Base-by-base conservation (phyloP, 2,329 filamentous ascomycete species). In the Leptographium wingfieldii region DNA sequence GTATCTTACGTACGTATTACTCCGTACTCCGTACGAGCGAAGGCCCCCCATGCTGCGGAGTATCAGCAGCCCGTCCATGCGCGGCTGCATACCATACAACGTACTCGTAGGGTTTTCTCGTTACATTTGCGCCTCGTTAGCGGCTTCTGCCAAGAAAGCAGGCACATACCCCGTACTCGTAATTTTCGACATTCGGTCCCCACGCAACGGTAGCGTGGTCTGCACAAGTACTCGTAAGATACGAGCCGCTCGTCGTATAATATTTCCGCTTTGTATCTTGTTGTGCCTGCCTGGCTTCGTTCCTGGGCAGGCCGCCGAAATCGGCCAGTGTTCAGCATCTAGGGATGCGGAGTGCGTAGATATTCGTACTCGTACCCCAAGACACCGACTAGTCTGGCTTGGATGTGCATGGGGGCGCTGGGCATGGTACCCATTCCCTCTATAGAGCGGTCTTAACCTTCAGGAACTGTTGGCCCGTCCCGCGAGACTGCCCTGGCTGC, bases 201-300 rank as follows among this genome's bases (percentile, higher is more conserved):
- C 54, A 55, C 54, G 54, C 54, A 55, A 55, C 33, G 33, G 25
- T 55, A 55, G 33, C 54, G 54, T 55, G 35, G 54, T 55, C 54
- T 19, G 33, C 22, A 35, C 22, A 38, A 12, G n/a, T 38, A 38
- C 35, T 52, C 49, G 49, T 52, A 52, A 27, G 22, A 52, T 27
- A 49, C 46, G 10, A 25, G 29, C 51, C 27, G 19, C 12, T 38
- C 52, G 35, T 55, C 33, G 52, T 55, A 31, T 55, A 55, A n/a
- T 55, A 55, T 55, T 38, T 38, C 52, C 52, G 22, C 25, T 52
- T 29, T 38, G 31, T 38, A 14, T 35, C 5, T 38, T 38, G 7
- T 35, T 22, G 31, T 19, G n/a, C 19, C 31, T 55, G 12, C n/a
- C 11, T 12, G 22, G 31, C 14, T 33, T 54, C 14, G 51, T 33